These are phyloP conservation scores for Pseudogymnoascus verrucosus DNA, from an alignment of 2,329 filamentous ascomycete species.

Conservation along the genomic window DNA sequence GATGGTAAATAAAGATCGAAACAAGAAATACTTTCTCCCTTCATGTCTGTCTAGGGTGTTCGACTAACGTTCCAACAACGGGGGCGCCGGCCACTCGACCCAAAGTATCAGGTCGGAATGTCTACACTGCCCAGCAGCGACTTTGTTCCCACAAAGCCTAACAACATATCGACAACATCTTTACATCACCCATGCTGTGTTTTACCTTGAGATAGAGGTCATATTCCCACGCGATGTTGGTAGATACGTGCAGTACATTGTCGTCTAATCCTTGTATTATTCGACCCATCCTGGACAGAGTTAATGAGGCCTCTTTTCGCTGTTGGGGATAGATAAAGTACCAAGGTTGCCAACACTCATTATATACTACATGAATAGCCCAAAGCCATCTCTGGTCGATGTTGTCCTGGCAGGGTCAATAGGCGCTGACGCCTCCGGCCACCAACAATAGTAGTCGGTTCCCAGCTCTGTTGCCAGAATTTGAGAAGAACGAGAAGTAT, in stretches of 20 bases:
- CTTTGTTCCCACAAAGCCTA: background rate
- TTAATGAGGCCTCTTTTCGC: background rate
- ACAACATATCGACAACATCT: background rate
- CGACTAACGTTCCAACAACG: background rate
- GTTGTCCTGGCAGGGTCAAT: background rate
- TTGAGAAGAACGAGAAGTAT: background rate
- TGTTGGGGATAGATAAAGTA: background rate
- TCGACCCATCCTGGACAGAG: background rate
- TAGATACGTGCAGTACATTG: background rate
- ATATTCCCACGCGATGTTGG: background rate
- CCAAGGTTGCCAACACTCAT: background rate
- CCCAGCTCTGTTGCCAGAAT: background rate
- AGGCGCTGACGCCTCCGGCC: background rate
- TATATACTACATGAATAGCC: background rate
- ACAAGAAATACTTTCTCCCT: background rate
- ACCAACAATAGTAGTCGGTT: background rate
- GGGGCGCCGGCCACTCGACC: background rate
- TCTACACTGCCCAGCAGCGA: background rate
- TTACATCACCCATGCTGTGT: background rate
- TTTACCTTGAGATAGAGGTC: background rate
- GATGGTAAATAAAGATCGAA: background rate
- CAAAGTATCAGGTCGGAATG: too few species aligned
- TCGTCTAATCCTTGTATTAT: background rate
- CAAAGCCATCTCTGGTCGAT: background rate
- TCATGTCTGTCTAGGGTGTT: background rate